Base-by-base conservation (phyloP, 257 asterid genomes). In the Rhazya stricta region DNA sequence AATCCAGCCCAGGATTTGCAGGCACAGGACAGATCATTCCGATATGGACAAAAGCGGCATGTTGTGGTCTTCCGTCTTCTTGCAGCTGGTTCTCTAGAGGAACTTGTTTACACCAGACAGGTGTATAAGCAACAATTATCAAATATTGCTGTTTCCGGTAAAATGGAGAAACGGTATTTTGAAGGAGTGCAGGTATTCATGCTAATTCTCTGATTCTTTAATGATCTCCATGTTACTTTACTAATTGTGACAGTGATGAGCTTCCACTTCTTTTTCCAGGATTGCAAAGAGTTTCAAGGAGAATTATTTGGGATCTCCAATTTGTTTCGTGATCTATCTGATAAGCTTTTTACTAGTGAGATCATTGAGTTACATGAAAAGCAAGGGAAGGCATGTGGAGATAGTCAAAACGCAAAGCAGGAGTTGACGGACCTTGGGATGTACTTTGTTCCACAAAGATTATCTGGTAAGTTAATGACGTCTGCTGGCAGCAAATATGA, bases 1-100 rank as follows among this genome's bases (percentile, higher is more conserved):
- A 94, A 94, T 72, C 99, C 97, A 11, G 95, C 99, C 51, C 97
- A 94, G 78, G 97, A 94, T 86, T 77, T 94, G 84, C 99, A 94
- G 88, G 99, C 99, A 15, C 99, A 92, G 80, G 99, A 94, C 58
- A 86, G 99, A 73, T 92, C 99, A 69, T 94, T 94, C 74, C 92
- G 97, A 39, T 92, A 77, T 76, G 97, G 99, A 58, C 97, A 94
- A 85, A 92, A 89, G 81, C 80, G 97, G 74, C 97, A 92, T 73
- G 97, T 94, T 70, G 83, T 91, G 62, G 99, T 92, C 66, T 92
- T 91, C 78, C 97, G 99, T 75, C 88, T 94, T 72, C 97, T 94
- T 75, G 96, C 96, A 43, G 99, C 97, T 18, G 97, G 99, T 77
- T 89, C 99, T 71, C 91, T 94, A 2, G 99, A 94, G 86, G 99